Percentiles rank a stretch among this genome's conserved stretches.
phyloP scores from a whole-genome alignment of 495 filamentous ascomycete species.

The Penicillium atrosanguineum region DNA sequence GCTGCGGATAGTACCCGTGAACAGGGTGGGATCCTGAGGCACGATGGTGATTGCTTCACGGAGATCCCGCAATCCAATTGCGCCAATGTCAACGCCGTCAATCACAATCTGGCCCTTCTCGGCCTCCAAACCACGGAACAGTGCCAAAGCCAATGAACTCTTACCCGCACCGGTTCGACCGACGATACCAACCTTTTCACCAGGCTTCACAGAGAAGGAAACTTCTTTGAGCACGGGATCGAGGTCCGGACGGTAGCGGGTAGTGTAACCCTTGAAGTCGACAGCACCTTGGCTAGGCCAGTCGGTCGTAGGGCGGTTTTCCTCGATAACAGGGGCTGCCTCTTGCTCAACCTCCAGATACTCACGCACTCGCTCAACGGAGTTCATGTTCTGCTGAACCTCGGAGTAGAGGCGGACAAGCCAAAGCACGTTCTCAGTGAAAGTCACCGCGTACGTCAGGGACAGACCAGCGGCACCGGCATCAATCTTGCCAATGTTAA shows the following conservation, averaged over 20 bases:
- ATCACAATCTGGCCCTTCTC: constrained; percentile 87
- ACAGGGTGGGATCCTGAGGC: constrained; percentile 95
- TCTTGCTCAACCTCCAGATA: constrained; percentile 97
- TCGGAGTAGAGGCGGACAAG: constrained; percentile 91
- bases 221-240: constrained; percentile 81
- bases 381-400: constrained; percentile 99
- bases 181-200: constrained; percentile 95
- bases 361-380: constrained; percentile 96
- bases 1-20: constrained; percentile 90
- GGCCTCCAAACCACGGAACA: constrained; percentile 97
- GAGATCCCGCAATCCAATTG: constrained; percentile 86
- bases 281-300: constrained; percentile 89
- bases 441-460: constrained; percentile 95
- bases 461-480: constrained; percentile 93
- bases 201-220: constrained; percentile 79
- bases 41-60: constrained; percentile 96
- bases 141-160: constrained; percentile 88
- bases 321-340: constrained; percentile 71
- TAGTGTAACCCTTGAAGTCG: constrained; percentile 83
- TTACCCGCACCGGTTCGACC: constrained; percentile 96
- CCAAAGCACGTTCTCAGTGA: constrained; percentile 97
- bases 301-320: constrained; percentile 69
- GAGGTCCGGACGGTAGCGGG: constrained; percentile 83
- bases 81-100: constrained; percentile 83
- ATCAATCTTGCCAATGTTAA: constrained; percentile 81